phyloP scores from a whole-genome alignment of 2,329 filamentous ascomycete genomes.

The Fusarium protoensiforme region DNA sequence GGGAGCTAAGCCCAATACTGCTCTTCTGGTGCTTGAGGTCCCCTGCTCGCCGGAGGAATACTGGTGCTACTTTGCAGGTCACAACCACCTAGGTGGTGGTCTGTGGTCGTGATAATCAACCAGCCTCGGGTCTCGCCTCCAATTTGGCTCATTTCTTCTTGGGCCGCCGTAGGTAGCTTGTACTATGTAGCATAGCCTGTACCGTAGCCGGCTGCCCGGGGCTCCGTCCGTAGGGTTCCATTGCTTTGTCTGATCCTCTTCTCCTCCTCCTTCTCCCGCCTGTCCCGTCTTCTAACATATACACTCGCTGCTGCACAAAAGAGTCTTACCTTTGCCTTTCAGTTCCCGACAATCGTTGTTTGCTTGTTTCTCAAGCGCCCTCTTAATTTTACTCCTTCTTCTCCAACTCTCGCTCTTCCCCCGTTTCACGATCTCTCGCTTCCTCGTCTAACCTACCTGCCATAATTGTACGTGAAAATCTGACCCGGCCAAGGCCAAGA shows the following conservation, averaged over 20 bases:
- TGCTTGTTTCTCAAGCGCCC: neutral
- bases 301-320: slow-evolving; percentile 23
- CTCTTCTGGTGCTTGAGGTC: slow-evolving; percentile 23
- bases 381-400: neutral
- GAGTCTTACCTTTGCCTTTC: neutral
- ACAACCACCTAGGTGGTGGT: neutral
- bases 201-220: slow-evolving; percentile 8
- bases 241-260: slow-evolving; percentile 7
- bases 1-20: slow-evolving; percentile 39
- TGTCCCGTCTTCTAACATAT: slow-evolving; percentile 12
- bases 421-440: neutral
- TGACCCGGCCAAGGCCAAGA: neutral
- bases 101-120: slow-evolving; percentile 39
- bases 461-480: slow-evolving; percentile 25
- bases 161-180: slow-evolving; percentile 13
- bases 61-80: slow-evolving; percentile 25
- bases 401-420: slow-evolving; percentile 6
- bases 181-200: slow-evolving; percentile 7
- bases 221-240: neutral
- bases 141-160: slow-evolving; percentile 41
- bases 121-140: slow-evolving; percentile 41
- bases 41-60: slow-evolving; percentile 25
- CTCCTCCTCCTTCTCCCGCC: slow-evolving; percentile 19
- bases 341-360: slow-evolving; percentile 22
- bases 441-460: neutral